Percentiles rank a stretch among this genome's conserved stretches.
phyloP scores from a whole-genome alignment of 2,329 filamentous ascomycete genomes.

The Pseudocercospora fuligena region DNA sequence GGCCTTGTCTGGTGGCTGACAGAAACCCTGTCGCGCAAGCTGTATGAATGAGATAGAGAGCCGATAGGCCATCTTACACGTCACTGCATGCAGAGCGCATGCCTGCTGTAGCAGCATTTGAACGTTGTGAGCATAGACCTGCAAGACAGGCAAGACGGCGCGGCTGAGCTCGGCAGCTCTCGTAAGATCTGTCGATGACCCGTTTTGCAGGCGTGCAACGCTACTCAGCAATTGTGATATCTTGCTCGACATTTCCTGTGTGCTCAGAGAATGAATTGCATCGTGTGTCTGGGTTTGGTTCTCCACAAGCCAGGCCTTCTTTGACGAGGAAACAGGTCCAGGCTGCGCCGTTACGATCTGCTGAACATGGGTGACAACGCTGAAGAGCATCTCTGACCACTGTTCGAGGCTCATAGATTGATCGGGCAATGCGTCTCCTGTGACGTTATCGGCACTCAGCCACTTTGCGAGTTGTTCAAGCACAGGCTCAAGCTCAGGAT shows the following conservation, averaged over 20 bases:
- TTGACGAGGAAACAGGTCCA: conserved; percentile 70
- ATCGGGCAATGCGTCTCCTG: not conserved
- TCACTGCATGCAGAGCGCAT: conserved; percentile 68
- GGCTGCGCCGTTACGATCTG: not conserved
- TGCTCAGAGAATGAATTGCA: not conserved
- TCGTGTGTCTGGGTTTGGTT: conserved; percentile 12
- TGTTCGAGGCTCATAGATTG: not conserved
- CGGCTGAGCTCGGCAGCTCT: conserved; percentile 11
- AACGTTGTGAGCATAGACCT: conserved; percentile 71
- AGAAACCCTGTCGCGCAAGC: conserved; percentile 85
- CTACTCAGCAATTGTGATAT: not conserved
- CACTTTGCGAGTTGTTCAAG: conserved; percentile 29
- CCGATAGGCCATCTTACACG: conserved; percentile 74
- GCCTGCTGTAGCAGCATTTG: conserved; percentile 63
- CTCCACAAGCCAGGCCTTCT: conserved; percentile 61
- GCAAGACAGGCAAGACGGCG: conserved; percentile 68
- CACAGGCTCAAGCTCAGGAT: conserved; percentile 32
- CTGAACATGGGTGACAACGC: not conserved
- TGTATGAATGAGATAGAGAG: conserved; percentile 78
- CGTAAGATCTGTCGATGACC: not conserved
- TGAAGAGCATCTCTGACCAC: conserved; percentile 14
- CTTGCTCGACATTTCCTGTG: not conserved
- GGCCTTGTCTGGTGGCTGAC: conserved; percentile 81
- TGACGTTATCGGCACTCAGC: conserved; percentile 24
- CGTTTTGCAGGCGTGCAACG: not conserved